Base-by-base conservation (phyloP, 116 monocot species). In the Dioscorea cayenensis region DNA sequence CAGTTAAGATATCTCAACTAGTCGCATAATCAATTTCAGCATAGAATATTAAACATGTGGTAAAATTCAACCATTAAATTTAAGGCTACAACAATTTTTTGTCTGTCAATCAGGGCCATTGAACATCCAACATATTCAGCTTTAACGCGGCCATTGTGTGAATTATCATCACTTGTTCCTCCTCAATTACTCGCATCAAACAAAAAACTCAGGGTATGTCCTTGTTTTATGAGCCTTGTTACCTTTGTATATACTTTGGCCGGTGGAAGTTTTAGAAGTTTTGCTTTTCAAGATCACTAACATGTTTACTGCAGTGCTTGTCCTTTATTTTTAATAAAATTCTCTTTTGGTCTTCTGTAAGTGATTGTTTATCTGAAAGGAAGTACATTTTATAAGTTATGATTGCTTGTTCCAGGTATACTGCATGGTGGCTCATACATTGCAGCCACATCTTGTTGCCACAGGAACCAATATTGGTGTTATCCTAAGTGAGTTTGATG, bases 341-440 rank as follows among this genome's bases (percentile, higher is more conserved):
- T 55, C 14, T n/a, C 10, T 55, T 55, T 16, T 55, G 55, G 55
- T 16, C 7, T 38, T 43, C 43, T 12, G 43, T 43, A 43, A 43
- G 11, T 43, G 43, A 43, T 43, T 43, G 43, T 43, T 43, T 43
- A 43, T 43, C 43, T 10, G 43, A 43, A 43, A 6, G 43, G 43
- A 43, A 43, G 7, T 43, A 1, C 7, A 43, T 0, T 32, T 32
- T 43, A 43, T 43, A 10, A 43, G 43, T 5, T 16, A 55, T 16
- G 12, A 16, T 55, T 55, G 17, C 62, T 68, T 61, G 23, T 78
- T 77, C 60, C 63, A 99, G 99, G 99, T 91, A 35, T 99, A 99
- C 64, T 99, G 94, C 80, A 99, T 99, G 99, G 99, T 94, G 67
- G 94, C 99, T 67, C 99, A 99, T 85, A 91, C 99, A 62, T 80